These are phyloP conservation scores for Daphne laureola DNA, from an alignment of 441 rosid genomes.

Conservation along the genomic window DNA sequence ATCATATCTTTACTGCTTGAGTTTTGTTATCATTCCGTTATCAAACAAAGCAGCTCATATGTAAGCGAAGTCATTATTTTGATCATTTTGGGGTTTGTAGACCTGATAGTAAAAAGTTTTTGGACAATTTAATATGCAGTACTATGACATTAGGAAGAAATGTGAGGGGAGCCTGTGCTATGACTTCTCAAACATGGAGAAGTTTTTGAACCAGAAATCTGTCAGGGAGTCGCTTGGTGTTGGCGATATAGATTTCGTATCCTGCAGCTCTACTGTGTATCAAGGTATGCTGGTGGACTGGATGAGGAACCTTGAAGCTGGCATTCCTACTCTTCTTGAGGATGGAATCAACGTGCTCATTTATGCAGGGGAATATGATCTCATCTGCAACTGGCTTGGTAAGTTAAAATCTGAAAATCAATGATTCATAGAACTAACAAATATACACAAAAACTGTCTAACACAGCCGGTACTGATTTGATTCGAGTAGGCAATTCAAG, in stretches of 20 bases:
- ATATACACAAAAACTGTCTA: not conserved
- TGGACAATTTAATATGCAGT: constrained; percentile 33
- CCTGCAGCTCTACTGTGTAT: constrained; percentile 73
- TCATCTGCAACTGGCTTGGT: constrained; percentile 99
- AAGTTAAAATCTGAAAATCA: constrained; percentile 12
- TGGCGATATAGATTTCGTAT: constrained; percentile 64
- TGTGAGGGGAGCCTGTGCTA: constrained; percentile 87
- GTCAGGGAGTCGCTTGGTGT: constrained; percentile 75
- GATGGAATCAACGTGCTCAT: constrained; percentile 84
- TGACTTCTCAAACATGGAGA: constrained; percentile 93
- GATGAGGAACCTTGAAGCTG: constrained; percentile 88
- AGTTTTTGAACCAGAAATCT: constrained; percentile 53
- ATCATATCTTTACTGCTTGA: too few species aligned
- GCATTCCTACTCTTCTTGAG: constrained; percentile 84
- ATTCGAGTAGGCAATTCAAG: constrained; percentile 74
- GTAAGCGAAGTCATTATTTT: too few species aligned
- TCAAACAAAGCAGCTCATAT: too few species aligned
- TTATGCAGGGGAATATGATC: constrained; percentile 96
- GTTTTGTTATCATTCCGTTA: too few species aligned
- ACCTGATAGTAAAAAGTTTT: not conserved
- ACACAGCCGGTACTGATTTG: constrained; percentile 5
- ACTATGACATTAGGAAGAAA: constrained; percentile 85
- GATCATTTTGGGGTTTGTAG: too few species aligned
- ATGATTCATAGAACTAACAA: not conserved
- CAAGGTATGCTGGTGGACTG: constrained; percentile 81